phyloP scores from a whole-genome alignment of 345 rosid genomes.

The Diplotaxis tenuifolia region DNA sequence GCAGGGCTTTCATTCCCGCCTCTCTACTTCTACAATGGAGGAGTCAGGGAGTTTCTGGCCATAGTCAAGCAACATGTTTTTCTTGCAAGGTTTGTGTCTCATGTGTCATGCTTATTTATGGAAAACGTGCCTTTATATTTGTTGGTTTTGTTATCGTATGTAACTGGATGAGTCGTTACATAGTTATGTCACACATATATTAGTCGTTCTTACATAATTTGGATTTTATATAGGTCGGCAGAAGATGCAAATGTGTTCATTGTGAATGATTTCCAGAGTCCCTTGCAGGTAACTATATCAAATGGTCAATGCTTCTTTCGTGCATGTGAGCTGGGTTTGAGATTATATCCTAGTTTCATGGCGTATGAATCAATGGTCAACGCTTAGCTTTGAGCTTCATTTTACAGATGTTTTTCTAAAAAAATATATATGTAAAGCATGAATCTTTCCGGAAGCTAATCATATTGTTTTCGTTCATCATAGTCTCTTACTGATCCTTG shows the following conservation, averaged over 20 bases:
- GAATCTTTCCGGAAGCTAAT: background rate
- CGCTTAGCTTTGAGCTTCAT: background rate
- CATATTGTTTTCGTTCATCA: background rate
- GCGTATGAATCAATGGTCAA: background rate
- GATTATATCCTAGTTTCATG: background rate
- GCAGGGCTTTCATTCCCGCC: conserved; percentile 92
- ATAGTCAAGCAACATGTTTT: conserved; percentile 74
- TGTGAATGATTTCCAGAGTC: conserved; percentile 83
- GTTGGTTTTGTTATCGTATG: conserved; percentile 6
- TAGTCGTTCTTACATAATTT: conserved; percentile 1
- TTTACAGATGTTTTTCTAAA: background rate
- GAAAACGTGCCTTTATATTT: background rate
- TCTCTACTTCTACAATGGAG: conserved; percentile 90
- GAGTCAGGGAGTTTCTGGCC: conserved; percentile 85
- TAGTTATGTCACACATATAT: too few relatives aligned
- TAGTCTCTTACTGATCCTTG: background rate
- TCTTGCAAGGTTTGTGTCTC: conserved; percentile 74
- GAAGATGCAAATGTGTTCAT: conserved; percentile 90
- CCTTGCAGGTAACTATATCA: conserved; percentile 62
- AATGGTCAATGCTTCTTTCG: background rate
- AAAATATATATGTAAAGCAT: background rate
- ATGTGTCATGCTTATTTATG: conserved; percentile 18
- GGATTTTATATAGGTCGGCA: conserved; percentile 59
- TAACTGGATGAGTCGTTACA: conserved; percentile 11
- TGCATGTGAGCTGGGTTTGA: background rate